phyloP scores from a whole-genome alignment of 2,329 filamentous ascomycete genomes.

The Talaromyces sp. region DNA sequence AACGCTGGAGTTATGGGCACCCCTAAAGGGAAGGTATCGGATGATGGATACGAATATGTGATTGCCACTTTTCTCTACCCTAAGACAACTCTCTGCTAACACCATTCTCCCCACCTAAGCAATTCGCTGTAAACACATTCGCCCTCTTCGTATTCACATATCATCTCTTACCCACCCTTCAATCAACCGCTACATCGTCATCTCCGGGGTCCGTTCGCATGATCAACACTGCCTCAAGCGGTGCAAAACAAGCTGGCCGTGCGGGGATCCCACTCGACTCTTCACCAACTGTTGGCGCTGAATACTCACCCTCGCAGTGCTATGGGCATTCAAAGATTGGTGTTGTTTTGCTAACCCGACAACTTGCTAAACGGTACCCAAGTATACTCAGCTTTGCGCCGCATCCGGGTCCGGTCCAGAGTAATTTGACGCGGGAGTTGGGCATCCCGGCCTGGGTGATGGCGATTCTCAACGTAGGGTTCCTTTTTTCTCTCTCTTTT shows the following conservation, averaged over 20 bases:
- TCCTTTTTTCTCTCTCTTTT: background rate
- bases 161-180: background rate
- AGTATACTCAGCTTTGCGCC: background rate
- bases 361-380: background rate
- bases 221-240: background rate
- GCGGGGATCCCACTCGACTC: background rate
- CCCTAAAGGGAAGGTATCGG: background rate
- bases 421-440: slow-evolving; percentile 1
- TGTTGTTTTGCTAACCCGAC: background rate
- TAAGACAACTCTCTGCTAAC: background rate
- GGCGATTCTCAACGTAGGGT: background rate
- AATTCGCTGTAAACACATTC: slow-evolving; percentile 2
- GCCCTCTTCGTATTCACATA: background rate
- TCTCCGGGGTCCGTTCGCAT: background rate
- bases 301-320: background rate
- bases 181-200: background rate
- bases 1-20: slow-evolving; percentile 1
- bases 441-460: background rate
- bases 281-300: background rate
- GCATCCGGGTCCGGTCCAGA: background rate
- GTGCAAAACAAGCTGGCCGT: background rate
- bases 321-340: slow-evolving; percentile 1
- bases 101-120: background rate
- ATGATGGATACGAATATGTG: slow-evolving; percentile 1
- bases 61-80: too few species aligned